Base-by-base conservation (phyloP, 2,329 filamentous ascomycete species). In the Fusarium praegraminearum region DNA sequence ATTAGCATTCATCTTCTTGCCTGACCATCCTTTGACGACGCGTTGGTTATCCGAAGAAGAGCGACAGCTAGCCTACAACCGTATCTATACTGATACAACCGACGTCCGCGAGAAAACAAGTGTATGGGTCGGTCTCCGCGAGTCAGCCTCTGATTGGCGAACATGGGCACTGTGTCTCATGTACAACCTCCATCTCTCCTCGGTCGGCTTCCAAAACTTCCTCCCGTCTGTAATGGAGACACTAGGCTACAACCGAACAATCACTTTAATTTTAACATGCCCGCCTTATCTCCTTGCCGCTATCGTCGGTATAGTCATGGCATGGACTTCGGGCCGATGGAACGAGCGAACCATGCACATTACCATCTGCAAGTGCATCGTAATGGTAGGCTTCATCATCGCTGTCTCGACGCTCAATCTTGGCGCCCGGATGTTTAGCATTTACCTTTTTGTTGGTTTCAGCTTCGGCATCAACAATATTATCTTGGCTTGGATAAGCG, bases 241-340 rank as follows among this genome's bases (percentile, higher is more conserved):
- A 0, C 78, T 86, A 3, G 81, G 81, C 0, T 85, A 84, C 67
- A 78, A 75, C 45, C 78, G 72, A 1, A 85, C 82, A 0, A 79
- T 84, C 30, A 85, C 84, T 0, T 76, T 86, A 0, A 77, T 84
- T 3, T 77, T 87, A 22, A 86, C 83, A 13, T 83, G 81, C 33
- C 85, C 85, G 0, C 84, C 84, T 0, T 86, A 83, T 68, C 74
- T 84, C 10, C 74, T 84, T 22, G 83, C 84, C 1, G 83, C 70
- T 11, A 45, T 44, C 0, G 59, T 73, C 0, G 62, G 67, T 3
- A 72, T 72, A 13, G 15, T 24, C 1, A 69, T 71, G 22, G 68
- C 69, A 1, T 71, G 69, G 69, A 67, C 78, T 5, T 84, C 82
- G 0, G 85, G 83, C 0, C 78, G 77, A 2, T 79, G 80, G 72